These are phyloP conservation scores for Blastobotrys serpentis DNA, from an alignment of 1,139 yeast genomes.

Conservation along the genomic window DNA sequence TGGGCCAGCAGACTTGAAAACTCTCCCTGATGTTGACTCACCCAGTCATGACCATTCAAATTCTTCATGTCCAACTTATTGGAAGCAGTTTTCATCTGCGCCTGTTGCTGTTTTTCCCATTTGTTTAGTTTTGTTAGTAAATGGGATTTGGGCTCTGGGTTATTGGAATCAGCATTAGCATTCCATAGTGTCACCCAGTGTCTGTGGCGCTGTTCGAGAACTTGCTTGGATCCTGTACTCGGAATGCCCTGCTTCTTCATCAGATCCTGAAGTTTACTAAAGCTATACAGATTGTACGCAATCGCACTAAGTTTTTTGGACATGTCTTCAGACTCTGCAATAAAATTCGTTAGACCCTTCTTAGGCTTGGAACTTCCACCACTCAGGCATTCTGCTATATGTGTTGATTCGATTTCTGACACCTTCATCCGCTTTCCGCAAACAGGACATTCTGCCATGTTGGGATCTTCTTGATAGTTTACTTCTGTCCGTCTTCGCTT, in stretches of 20 bases:
- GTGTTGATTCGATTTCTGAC: slow-evolving; percentile 57
- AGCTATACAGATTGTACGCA: slow-evolving; percentile 28
- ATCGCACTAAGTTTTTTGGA: slow-evolving; percentile 15
- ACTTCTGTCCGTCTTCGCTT: slow-evolving; percentile 14
- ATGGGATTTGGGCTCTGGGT: slow-evolving; percentile 58
- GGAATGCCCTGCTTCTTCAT: slow-evolving; percentile 56
- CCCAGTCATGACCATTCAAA: slow-evolving; percentile 52
- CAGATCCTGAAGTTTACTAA: slow-evolving; percentile 61
- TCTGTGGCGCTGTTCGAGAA: slow-evolving; percentile 67
- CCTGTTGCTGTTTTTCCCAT: slow-evolving; percentile 55
- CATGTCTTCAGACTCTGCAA: slow-evolving; percentile 15
- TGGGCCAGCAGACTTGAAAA: slow-evolving; percentile 40
- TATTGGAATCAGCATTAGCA: slow-evolving; percentile 75
- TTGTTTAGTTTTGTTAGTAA: slow-evolving; percentile 56
- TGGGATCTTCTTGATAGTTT: slow-evolving; percentile 13
- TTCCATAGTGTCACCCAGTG: slow-evolving; percentile 81
- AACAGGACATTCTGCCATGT: slow-evolving; percentile 56
- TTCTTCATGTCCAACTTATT: slow-evolving; percentile 31
- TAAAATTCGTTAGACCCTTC: slow-evolving; percentile 5
- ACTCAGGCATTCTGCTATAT: slow-evolving; percentile 65
- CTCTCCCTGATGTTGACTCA: slow-evolving; percentile 47
- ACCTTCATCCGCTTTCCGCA: slow-evolving; percentile 60
- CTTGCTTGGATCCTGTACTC: slow-evolving; percentile 59
- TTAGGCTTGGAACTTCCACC: slow-evolving; percentile 4
- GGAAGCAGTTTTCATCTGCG: slow-evolving; percentile 12